These are phyloP conservation scores for Xylariomycetidae sp. DNA, from an alignment of 2,329 filamentous ascomycete species.

Conservation along the genomic window DNA sequence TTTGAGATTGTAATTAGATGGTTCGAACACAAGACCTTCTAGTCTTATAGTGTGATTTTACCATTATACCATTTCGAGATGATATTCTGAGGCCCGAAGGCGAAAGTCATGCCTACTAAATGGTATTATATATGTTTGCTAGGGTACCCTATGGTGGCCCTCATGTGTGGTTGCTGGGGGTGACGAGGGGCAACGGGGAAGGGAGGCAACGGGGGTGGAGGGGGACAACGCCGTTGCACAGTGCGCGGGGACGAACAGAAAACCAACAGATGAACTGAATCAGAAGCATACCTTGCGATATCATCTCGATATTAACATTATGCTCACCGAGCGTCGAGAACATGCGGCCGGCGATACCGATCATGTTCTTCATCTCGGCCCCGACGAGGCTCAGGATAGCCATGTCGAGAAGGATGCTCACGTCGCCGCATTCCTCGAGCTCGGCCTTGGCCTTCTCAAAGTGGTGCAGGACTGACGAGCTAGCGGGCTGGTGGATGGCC, in stretches of 20 bases:
- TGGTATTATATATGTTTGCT: too few relatives aligned
- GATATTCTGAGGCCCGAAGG: too few relatives aligned
- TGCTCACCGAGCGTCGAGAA: constrained; percentile 92
- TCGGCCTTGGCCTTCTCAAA: constrained; percentile 67
- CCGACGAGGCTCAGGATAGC: constrained; percentile 93
- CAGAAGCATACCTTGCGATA: constrained; percentile 88
- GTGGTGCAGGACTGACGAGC: constrained; percentile 53
- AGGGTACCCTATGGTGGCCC: too few relatives aligned
- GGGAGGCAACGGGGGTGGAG: neutral
- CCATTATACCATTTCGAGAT: too few relatives aligned
- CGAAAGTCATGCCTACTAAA: too few relatives aligned
- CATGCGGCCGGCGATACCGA: constrained; percentile 88
- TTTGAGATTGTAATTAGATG: too few relatives aligned
- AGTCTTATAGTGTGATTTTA: too few relatives aligned
- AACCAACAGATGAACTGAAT: too few relatives aligned
- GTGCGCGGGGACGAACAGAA: too few relatives aligned
- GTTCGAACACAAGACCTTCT: too few relatives aligned
- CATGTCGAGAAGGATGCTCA: constrained; percentile 88
- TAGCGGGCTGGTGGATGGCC: constrained; percentile 81
- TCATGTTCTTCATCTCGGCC: constrained; percentile 96
- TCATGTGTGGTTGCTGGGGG: too few relatives aligned
- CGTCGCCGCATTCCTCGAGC: constrained; percentile 76
- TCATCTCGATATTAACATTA: constrained; percentile 98
- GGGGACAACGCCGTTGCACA: too few relatives aligned
- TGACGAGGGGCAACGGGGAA: neutral